Evolutionary conservation across 1,284 basidiomycete genomes (phyloP).

Genomic region (Puccinia polysora): DNA sequence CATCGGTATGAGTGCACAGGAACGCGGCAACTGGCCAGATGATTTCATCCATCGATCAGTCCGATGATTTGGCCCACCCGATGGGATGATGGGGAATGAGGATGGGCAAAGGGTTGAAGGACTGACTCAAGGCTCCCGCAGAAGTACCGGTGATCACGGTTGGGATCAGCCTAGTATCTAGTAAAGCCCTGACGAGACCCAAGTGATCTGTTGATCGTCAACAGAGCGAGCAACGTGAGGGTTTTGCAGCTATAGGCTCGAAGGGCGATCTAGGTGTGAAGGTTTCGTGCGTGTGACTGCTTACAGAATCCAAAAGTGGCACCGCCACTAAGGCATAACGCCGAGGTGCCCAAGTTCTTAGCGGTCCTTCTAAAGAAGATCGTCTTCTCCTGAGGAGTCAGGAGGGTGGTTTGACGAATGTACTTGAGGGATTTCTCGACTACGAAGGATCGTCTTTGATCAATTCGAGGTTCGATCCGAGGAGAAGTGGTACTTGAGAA

Average conservation of each 20-base stretch:
- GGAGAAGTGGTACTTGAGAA: neutral
- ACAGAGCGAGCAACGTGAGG: too few relatives aligned
- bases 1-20: constrained; percentile 81
- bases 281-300: too few relatives aligned
- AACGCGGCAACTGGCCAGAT: constrained; percentile 57
- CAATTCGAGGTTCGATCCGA: too few relatives aligned
- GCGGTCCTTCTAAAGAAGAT: constrained; percentile 85
- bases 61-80: neutral
- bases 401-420: constrained; percentile 66
- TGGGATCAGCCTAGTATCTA: constrained; percentile 81
- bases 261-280: too few relatives aligned
- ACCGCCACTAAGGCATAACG: constrained; percentile 87
- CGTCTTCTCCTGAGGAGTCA: constrained; percentile 81
- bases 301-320: constrained; percentile 81
- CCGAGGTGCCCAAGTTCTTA: constrained; percentile 78
- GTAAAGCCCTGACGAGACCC: constrained; percentile 84
- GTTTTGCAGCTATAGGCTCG: too few relatives aligned
- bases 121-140: constrained; percentile 70
- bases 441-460: too few relatives aligned
- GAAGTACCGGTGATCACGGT: constrained; percentile 83
- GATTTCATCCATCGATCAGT: neutral
- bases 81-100: constrained; percentile 14
- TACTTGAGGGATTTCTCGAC: constrained; percentile 59
- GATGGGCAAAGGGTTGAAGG: neutral
- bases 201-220: constrained; percentile 67